phyloP scores from a whole-genome alignment of 345 rosid species.

The Gossypium australe region DNA sequence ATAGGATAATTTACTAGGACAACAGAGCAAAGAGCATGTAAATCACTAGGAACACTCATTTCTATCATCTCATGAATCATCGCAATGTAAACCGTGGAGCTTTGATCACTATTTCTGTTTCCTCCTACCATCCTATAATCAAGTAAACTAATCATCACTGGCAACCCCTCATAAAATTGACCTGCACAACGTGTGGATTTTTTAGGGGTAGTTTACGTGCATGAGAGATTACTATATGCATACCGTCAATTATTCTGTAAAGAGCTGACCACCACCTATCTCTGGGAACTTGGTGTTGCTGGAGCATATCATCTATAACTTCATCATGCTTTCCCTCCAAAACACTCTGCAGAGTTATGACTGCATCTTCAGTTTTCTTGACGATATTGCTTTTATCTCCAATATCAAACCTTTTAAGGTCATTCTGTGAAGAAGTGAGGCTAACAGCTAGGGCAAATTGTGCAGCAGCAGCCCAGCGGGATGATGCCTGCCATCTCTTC shows the following conservation, averaged over 20 bases:
- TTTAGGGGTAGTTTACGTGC: not conserved
- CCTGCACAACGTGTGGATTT: not conserved
- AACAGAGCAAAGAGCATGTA: not conserved
- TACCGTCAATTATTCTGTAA: slow-evolving; percentile 59
- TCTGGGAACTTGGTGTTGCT: slow-evolving; percentile 32
- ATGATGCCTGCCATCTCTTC: slow-evolving; percentile 36
- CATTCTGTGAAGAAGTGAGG: slow-evolving; percentile 48
- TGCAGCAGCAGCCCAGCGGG: slow-evolving; percentile 10
- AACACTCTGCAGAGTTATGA: slow-evolving; percentile 47
- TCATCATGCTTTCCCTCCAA: slow-evolving; percentile 53
- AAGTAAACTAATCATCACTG: not conserved
- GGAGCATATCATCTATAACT: slow-evolving; percentile 33
- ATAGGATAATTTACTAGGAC: not conserved
- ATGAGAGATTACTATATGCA: not conserved
- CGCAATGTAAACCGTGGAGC: not conserved
- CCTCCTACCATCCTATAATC: not conserved
- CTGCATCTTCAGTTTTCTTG: slow-evolving; percentile 51
- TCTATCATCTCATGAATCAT: not conserved
- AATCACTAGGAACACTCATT: not conserved
- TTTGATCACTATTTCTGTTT: not conserved
- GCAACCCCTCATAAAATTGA: not conserved
- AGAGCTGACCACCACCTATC: slow-evolving; percentile 67
- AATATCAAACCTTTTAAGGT: slow-evolving; percentile 38
- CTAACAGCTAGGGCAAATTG: slow-evolving; percentile 43
- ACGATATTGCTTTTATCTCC: slow-evolving; percentile 33